These are phyloP conservation scores for Neofusicoccum kwambonambiense DNA, from an alignment of 2,329 filamentous ascomycete species.

Conservation along the genomic window DNA sequence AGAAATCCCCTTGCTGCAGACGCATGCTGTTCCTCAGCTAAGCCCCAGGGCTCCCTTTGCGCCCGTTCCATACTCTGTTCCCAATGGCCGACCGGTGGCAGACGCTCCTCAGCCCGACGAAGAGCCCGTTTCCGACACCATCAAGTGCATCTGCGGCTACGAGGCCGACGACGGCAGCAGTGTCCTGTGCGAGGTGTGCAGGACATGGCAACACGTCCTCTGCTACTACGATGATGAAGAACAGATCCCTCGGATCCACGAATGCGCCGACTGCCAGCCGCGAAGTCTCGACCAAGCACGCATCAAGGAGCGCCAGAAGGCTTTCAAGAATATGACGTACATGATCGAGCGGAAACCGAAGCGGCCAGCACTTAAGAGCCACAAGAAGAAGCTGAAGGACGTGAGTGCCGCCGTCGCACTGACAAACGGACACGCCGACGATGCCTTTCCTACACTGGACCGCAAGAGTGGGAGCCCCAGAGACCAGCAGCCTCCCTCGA, in stretches of 20 bases:
- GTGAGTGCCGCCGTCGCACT: constrained; percentile 52
- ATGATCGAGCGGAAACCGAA: constrained; percentile 61
- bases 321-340: constrained; percentile 60
- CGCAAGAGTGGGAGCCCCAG: constrained; percentile 51
- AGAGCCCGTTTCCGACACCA: constrained; percentile 83
- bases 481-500: constrained; percentile 62
- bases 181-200: constrained; percentile 92
- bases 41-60: constrained; percentile 34
- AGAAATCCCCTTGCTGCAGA: constrained; percentile 41
- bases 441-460: constrained; percentile 46
- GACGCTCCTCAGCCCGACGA: constrained; percentile 42
- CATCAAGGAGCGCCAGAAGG: constrained; percentile 70
- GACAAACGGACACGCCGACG: constrained; percentile 59
- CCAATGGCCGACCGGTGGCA: constrained; percentile 36
- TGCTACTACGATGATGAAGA: constrained; percentile 83
- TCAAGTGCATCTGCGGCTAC: constrained; percentile 96
- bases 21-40: constrained; percentile 44
- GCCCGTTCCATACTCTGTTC: constrained; percentile 31
- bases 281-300: constrained; percentile 69
- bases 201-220: constrained; percentile 97
- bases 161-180: constrained; percentile 96
- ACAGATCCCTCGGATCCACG: constrained; percentile 74
- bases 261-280: constrained; percentile 85
- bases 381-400: constrained; percentile 86
- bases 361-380: constrained; percentile 72